Evolutionary conservation across 257 asterid species (phyloP), one percentile per base, ranked within the genome.

Genomic region (Paulownia fortunei): DNA sequence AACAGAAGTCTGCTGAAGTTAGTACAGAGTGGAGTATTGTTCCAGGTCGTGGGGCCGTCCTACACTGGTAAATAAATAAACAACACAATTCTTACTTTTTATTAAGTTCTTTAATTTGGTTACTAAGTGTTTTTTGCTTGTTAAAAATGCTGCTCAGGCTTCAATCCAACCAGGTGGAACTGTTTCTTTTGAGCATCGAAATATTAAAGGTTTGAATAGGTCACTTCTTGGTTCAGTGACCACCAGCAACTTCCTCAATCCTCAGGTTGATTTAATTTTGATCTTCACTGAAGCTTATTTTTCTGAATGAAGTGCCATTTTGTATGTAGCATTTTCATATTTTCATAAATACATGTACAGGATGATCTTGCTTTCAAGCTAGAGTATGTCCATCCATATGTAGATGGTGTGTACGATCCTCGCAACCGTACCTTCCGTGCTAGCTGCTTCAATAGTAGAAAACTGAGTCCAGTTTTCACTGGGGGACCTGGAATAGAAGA

Each of bases 1-100:
- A 96, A 72, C 99, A 92, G 85, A 93, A 91, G 74, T 93, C 99
- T 61, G 97, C 99, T 64, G 99, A 96, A 90, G 97, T 96, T 76
- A 93, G 97, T 83, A 86, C 98, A 34, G 98, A 96, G 79, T 96
- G 99, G 98, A 92, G 97, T 80, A 90, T 96, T 18, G 95, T 96
- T 69, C 99, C 99, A 59, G 99, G 98, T 72, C 94, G 96, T 62
- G 97, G 94, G 99, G 97, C 76, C 97, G 96, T 42, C 99, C 99
- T 36, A 89, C 99, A 9, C 71, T 96, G 96, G 99, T 92, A 91
- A 79, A 62, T 67, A 62, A 11, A 36, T 55, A 24, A 69, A 12
- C 72, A 8, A 42, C 30, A 18, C 12, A 54, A 32, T 36, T 71
- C 5, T 54, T 3, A 59, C 24, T 62, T 79, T 65, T 37, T 52